A percentile compares a stretch with the other conserved stretches of the same genome.
phyloP scores from a whole-genome alignment of 768 basidiomycete genomes.

The Tulasnella sp. region DNA sequence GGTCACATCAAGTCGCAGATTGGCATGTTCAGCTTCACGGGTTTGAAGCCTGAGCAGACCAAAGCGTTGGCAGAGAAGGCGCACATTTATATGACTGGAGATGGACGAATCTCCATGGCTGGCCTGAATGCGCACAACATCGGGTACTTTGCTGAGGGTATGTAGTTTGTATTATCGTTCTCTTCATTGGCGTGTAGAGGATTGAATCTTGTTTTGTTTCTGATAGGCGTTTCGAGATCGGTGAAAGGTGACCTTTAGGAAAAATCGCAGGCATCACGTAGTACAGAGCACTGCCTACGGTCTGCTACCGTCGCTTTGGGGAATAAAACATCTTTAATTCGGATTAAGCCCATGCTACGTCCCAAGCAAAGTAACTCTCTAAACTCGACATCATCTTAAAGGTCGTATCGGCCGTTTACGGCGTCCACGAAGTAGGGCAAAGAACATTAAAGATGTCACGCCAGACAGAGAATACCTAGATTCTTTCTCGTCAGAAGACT shows the following conservation, averaged over 20 bases:
- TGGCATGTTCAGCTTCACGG: conserved; percentile 97
- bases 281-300: too few relatives aligned
- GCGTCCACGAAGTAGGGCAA: neutral
- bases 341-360: too few relatives aligned
- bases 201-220: too few relatives aligned
- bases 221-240: conserved; percentile 7
- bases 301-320: too few relatives aligned
- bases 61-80: conserved; percentile 76
- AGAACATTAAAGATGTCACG: conserved; percentile 75
- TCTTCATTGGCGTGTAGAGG: too few relatives aligned
- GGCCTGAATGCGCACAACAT: conserved; percentile 77
- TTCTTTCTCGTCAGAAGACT: conserved; percentile 1
- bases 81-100: conserved; percentile 88
- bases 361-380: too few relatives aligned
- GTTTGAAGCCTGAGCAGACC: conserved; percentile 66
- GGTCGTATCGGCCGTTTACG: neutral
- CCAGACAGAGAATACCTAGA: conserved; percentile 80
- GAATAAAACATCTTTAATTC: too few relatives aligned
- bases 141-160: conserved; percentile 80
- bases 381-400: too few relatives aligned
- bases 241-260: conserved; percentile 16
- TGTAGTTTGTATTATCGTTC: too few relatives aligned
- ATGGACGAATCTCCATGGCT: conserved; percentile 91
- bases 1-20: conserved; percentile 90
- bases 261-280: too few relatives aligned